These are phyloP conservation scores for Rehmannia glutinosa DNA, from an alignment of 257 asterid species.

Conservation along the genomic window DNA sequence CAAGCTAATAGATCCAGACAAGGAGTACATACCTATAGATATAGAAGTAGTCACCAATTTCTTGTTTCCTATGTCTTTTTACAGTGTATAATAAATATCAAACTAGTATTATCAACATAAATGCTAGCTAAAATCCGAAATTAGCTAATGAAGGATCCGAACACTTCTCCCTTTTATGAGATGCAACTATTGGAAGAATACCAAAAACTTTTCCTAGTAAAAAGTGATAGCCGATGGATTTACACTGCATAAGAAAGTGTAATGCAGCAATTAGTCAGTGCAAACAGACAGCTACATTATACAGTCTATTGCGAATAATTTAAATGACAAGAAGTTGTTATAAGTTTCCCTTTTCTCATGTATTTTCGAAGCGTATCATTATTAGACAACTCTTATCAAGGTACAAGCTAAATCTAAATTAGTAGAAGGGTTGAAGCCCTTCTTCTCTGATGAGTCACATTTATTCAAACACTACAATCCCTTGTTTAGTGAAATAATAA, in stretches of 20 bases:
- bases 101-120: no score
- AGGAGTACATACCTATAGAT: background rate
- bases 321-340: background rate
- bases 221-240: no score
- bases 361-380: background rate
- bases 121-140: no score
- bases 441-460: background rate
- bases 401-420: background rate
- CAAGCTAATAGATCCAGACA: background rate
- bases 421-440: background rate
- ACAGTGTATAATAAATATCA: no score
- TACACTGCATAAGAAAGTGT: background rate
- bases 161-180: background rate
- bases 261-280: background rate
- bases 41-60: background rate
- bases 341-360: background rate
- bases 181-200: background rate
- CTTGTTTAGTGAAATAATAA: background rate
- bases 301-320: background rate
- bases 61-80: no score
- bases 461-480: background rate
- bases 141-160: background rate
- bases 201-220: no score
- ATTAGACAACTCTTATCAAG: background rate
- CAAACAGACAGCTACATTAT: background rate